phyloP scores from a whole-genome alignment of 441 rosid species.

The Gossypium schwendimanii region DNA sequence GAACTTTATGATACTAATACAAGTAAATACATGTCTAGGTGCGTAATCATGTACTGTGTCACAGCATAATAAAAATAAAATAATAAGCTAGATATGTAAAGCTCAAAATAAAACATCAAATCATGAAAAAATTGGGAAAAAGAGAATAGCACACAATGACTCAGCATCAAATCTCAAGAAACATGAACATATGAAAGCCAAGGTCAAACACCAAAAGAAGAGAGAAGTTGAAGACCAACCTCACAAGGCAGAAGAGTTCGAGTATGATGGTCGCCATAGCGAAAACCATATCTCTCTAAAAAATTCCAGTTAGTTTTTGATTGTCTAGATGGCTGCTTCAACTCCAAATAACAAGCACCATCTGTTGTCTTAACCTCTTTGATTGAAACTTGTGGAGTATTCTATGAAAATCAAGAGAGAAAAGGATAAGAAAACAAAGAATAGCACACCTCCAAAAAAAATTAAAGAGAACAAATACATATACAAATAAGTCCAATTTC shows the following conservation, averaged over 20 bases:
- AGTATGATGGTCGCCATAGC: slow-evolving; percentile 48
- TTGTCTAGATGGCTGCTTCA: slow-evolving; percentile 61
- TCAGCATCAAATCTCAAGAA: neutral
- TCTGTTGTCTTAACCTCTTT: slow-evolving; percentile 46
- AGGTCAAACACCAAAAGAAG: slow-evolving; percentile 4
- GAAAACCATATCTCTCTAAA: slow-evolving; percentile 84
- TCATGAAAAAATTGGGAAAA: neutral
- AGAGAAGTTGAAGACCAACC: slow-evolving; percentile 46
- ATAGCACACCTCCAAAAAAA: slow-evolving; percentile 4
- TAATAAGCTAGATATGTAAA: neutral
- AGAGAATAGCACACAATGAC: neutral
- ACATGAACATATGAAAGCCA: neutral
- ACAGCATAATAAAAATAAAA: neutral
- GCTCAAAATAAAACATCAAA: slow-evolving; percentile 4
- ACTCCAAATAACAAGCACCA: slow-evolving; percentile 55
- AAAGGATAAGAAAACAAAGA: slow-evolving; percentile 11
- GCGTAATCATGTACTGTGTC: neutral
- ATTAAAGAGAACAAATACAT: slow-evolving; percentile 11
- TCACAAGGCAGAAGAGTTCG: slow-evolving; percentile 83
- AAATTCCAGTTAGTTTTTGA: slow-evolving; percentile 62
- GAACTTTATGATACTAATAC: neutral
- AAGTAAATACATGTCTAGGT: neutral
- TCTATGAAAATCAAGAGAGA: slow-evolving; percentile 34
- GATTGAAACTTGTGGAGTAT: slow-evolving; percentile 55
- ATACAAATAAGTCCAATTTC: neutral